These are phyloP conservation scores for Elongisporangium undulatum DNA, from an alignment of 352 stramenopile species.

Conservation along the genomic window DNA sequence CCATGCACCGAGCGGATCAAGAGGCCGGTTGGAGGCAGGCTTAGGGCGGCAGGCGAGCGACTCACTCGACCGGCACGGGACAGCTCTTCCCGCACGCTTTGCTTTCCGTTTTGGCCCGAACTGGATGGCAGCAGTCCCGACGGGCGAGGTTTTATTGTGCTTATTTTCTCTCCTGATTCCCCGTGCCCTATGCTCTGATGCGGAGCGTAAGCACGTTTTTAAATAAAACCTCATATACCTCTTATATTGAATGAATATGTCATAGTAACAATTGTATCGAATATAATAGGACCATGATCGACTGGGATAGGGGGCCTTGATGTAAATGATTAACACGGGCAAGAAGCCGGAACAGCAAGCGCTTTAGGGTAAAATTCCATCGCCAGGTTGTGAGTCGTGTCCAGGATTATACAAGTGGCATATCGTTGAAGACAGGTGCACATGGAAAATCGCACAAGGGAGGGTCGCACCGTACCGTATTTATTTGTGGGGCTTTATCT, in stretches of 20 bases:
- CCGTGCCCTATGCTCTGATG: background rate
- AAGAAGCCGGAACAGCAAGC: background rate
- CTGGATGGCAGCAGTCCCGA: background rate
- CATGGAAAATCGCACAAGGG: background rate
- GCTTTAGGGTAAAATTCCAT: background rate
- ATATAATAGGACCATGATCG: background rate
- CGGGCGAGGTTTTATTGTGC: background rate
- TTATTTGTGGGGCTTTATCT: background rate
- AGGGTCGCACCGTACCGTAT: background rate
- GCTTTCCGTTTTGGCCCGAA: background rate
- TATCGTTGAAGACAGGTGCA: background rate
- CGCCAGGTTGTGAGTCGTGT: background rate
- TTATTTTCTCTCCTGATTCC: background rate
- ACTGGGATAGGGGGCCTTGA: background rate
- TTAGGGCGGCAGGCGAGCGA: background rate
- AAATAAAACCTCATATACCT: background rate
- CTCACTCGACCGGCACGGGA: background rate
- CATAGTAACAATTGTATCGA: background rate
- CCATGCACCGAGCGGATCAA: slow-evolving; percentile 13
- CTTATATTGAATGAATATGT: background rate
- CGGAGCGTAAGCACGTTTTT: background rate
- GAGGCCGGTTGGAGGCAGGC: background rate
- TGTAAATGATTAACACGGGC: background rate
- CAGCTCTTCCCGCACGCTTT: background rate
- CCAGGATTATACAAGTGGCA: background rate